Evolutionary conservation across 345 rosid genomes (phyloP).

Genomic region (Dovyalis caffra): DNA sequence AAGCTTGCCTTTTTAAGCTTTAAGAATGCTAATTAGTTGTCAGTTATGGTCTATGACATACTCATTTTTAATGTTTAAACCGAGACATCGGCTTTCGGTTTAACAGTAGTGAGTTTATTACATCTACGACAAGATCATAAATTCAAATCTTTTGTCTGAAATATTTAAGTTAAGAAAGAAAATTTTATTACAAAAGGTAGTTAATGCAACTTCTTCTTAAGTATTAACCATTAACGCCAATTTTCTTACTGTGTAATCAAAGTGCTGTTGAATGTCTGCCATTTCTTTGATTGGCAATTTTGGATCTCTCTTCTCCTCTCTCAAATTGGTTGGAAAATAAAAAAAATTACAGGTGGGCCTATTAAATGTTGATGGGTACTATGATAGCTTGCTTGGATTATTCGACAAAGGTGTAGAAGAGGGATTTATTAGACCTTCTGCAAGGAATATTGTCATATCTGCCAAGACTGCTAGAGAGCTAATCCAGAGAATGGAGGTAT

Average conservation of each 20-base stretch:
- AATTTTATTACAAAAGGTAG: too few species aligned
- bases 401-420: conserved; percentile 62
- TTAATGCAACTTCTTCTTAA: too few species aligned
- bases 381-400: conserved; percentile 46
- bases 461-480: conserved; percentile 41
- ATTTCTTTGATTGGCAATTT: not conserved
- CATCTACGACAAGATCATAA: too few species aligned
- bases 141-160: too few species aligned
- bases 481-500: conserved; percentile 46
- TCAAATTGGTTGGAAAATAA: not conserved
- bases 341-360: conserved; percentile 43
- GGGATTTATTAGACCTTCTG: conserved; percentile 47
- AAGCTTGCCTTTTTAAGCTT: not conserved
- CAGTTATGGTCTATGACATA: too few species aligned
- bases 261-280: not conserved
- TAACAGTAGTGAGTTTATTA: too few species aligned
- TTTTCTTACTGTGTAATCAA: too few species aligned
- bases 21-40: not conserved
- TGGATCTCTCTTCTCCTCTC: not conserved
- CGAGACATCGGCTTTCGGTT: too few species aligned
- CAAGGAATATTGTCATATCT: conserved; percentile 44
- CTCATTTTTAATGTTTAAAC: too few species aligned
- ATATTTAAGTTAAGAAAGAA: too few species aligned
- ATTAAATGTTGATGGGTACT: conserved; percentile 54
- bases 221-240: too few species aligned